Evolutionary conservation across 2,329 filamentous ascomycete genomes (phyloP), one percentile per base, ranked within the genome.

Genomic region (Leptographium galeiforme): DNA sequence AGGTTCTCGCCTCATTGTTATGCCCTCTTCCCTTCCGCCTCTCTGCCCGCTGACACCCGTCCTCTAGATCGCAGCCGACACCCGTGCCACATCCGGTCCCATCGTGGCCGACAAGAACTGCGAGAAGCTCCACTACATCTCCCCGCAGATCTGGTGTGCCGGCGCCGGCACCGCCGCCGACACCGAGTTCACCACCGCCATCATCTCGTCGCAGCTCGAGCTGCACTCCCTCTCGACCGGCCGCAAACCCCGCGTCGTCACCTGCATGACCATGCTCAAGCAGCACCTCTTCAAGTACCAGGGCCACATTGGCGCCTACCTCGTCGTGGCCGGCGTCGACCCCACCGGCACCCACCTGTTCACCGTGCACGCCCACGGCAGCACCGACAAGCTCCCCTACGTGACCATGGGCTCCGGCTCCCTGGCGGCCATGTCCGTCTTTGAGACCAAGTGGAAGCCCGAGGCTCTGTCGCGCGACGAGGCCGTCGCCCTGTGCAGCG

Each of bases 71-170:
- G 93, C 93, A 59, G 93, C 93, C 74, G 93, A 98, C 73, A 98
- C 93, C 61, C 83, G 93, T 80, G 93, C 93, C 59, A 98, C 93
- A 48, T 94, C 87, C 60, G 93, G 93, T 39, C 90, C 93, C 61
- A 98, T 98, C 72, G 93, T 98, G 63, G 94, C 94, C 71, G 93
- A 98, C 81, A 98, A 98, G 88, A 98, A 98, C 80, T 96, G 93
- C 77, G 91, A 98, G 75, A 98, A 98, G 77, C 84, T 98, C 60
- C 93, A 98, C 76, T 98, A 94, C 78, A 98, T 98, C 70, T 79
- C 93, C 45, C 91, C 93, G 56, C 89, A 96, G 71, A 98, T 98
- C 72, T 98, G 93, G 93, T 98, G 93, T 72, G 93, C 93, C 11
- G 93, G 93, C 62, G 94, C 93, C 61, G 93, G 94, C 70, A 98